These are phyloP conservation scores for Pisolithus orientalis DNA, from an alignment of 768 basidiomycete genomes.

Conservation along the genomic window DNA sequence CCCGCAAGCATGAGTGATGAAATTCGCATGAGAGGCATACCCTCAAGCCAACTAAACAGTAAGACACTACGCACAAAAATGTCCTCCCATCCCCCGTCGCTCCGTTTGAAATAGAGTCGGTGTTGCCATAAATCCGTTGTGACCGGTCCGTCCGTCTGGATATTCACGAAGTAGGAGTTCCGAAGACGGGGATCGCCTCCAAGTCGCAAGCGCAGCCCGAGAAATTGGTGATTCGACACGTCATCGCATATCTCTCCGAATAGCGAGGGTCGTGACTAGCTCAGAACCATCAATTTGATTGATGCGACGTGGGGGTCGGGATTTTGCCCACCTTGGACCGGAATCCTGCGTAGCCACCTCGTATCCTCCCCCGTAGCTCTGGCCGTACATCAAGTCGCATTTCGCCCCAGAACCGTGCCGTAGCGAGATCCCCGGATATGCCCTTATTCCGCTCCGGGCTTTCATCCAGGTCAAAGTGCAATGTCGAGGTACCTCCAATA, in stretches of 20 bases:
- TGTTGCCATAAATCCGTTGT: slow-evolving; percentile 94
- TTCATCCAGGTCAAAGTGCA: slow-evolving; percentile 66
- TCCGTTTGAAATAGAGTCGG: slow-evolving; percentile 69
- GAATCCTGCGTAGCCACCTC: slow-evolving; percentile 89
- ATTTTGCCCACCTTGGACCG: slow-evolving; percentile 58
- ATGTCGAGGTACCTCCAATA: slow-evolving; percentile 78
- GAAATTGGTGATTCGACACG: slow-evolving; percentile 71
- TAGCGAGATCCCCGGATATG: slow-evolving; percentile 40
- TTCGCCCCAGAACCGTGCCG: slow-evolving; percentile 73
- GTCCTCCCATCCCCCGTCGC: slow-evolving; percentile 72
- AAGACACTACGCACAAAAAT: slow-evolving; percentile 52
- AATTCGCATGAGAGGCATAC: too few relatives aligned
- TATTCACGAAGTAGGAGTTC: slow-evolving; percentile 87
- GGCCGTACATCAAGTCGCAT: slow-evolving; percentile 67
- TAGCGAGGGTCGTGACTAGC: slow-evolving; percentile 69
- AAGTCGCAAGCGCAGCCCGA: slow-evolving; percentile 74
- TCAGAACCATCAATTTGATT: not conserved
- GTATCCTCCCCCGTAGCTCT: slow-evolving; percentile 59
- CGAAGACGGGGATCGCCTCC: slow-evolving; percentile 71
- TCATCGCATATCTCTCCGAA: slow-evolving; percentile 87
- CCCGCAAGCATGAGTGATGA: too few relatives aligned
- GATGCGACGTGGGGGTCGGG: not conserved
- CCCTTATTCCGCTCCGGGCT: slow-evolving; percentile 38
- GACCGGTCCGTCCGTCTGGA: slow-evolving; percentile 82
- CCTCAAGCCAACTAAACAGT: slow-evolving; percentile 3